These are phyloP conservation scores for Lichenothelia convexa DNA, from an alignment of 495 filamentous ascomycete species.

Conservation along the genomic window DNA sequence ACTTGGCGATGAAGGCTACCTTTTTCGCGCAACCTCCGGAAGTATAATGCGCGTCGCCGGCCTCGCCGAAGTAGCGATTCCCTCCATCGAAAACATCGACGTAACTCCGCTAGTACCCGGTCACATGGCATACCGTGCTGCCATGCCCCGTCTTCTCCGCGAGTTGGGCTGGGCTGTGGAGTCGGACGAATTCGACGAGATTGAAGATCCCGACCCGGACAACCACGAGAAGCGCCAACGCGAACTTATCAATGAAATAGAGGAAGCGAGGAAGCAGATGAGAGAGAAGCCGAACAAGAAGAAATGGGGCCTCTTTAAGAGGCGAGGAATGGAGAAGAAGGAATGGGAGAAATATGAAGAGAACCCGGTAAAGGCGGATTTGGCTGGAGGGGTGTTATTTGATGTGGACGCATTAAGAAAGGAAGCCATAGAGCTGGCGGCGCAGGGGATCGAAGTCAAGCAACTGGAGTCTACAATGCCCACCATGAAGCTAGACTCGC, in stretches of 20 bases:
- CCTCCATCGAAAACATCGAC: slow-evolving; percentile 76
- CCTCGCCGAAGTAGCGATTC: slow-evolving; percentile 65
- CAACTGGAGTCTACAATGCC: slow-evolving; percentile 78
- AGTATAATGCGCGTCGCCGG: slow-evolving; percentile 84
- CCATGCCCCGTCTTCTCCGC: slow-evolving; percentile 73
- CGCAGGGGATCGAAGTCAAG: slow-evolving; percentile 52
- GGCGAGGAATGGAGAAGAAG: slow-evolving; percentile 60
- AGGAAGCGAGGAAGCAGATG: slow-evolving; percentile 75
- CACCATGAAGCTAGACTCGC: slow-evolving; percentile 63
- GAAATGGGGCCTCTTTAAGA: slow-evolving; percentile 63
- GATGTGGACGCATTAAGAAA: slow-evolving; percentile 84
- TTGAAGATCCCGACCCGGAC: slow-evolving; percentile 93
- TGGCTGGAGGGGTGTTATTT: slow-evolving; percentile 50
- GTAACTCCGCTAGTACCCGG: slow-evolving; percentile 73
- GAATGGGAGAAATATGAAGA: slow-evolving; percentile 91
- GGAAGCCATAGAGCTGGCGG: slow-evolving; percentile 49
- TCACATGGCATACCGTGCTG: slow-evolving; percentile 90
- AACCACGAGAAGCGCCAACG: slow-evolving; percentile 74
- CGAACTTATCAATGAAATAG: slow-evolving; percentile 90
- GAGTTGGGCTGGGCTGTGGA: slow-evolving; percentile 79
- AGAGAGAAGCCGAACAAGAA: slow-evolving; percentile 55
- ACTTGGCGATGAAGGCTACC: slow-evolving; percentile 38
- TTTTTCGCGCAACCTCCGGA: slow-evolving; percentile 86
- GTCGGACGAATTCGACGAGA: slow-evolving; percentile 88
- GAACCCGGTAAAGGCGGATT: slow-evolving; percentile 14